Percentiles rank a stretch among this genome's conserved stretches.
phyloP scores from a whole-genome alignment of 2,329 filamentous ascomycete genomes.

The Phaeosphaeriaceae sp. region DNA sequence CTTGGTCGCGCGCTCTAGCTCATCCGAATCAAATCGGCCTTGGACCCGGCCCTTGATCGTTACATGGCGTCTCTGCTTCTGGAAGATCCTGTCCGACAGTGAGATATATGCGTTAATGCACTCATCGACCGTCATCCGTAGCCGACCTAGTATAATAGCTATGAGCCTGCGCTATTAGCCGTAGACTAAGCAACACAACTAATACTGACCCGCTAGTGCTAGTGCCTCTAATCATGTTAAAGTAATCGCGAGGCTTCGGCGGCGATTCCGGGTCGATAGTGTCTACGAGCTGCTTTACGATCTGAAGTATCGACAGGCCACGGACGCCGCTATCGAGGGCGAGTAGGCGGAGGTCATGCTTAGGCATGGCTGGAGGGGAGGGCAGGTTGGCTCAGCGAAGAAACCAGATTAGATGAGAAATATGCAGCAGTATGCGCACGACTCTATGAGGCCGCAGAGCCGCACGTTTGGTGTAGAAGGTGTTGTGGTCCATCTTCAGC shows the following conservation, averaged over 20 bases:
- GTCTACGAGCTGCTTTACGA: constrained; percentile 16
- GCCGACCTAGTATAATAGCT: constrained; percentile 14
- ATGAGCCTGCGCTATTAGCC: constrained; percentile 10
- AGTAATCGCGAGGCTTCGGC: constrained; percentile 16
- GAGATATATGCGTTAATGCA: constrained; percentile 14
- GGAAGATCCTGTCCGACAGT: constrained; percentile 16
- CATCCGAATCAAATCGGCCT: constrained; percentile 26
- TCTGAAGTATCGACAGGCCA: constrained; percentile 12
- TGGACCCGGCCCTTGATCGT: constrained; percentile 18
- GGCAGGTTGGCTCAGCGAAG: too few species aligned
- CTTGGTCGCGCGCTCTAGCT: constrained; percentile 18
- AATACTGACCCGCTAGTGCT: constrained; percentile 8
- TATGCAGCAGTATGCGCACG: too few species aligned
- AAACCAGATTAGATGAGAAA: too few species aligned
- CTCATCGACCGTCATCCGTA: constrained; percentile 8
- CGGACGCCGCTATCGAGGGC: constrained; percentile 11
- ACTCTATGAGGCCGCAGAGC: too few species aligned
- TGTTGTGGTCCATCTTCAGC: too few species aligned
- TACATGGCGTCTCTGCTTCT: constrained; percentile 10
- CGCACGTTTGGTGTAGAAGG: too few species aligned
- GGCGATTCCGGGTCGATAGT: constrained; percentile 7
- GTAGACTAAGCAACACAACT: too few species aligned
- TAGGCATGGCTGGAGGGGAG: too few species aligned
- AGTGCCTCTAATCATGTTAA: constrained; percentile 11
- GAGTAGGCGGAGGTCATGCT: too few species aligned